Evolutionary conservation across 1,284 basidiomycete genomes (phyloP), one percentile per base, ranked within the genome.

Genomic region (Albatrellus sp.): DNA sequence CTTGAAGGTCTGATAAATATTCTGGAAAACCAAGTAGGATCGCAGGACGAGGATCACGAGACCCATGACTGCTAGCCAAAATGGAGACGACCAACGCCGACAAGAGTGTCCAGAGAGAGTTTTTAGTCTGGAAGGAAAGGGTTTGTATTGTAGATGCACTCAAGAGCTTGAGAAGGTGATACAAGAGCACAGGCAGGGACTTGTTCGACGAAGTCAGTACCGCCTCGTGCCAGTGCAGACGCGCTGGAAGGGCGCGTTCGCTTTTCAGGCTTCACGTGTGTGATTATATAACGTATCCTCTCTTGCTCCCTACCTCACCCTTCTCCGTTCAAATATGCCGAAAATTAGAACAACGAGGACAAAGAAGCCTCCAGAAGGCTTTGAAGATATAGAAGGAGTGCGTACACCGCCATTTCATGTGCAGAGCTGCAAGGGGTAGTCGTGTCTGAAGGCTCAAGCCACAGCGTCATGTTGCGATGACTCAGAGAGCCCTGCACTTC

Each of bases 361-460:
- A 8, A 97, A 94, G 69, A 78, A 80, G 49, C 93, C 94, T 33
- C 96, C 96, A 45, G 93, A 97, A 66, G 96, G 96, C 6, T 98
- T 79, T 55, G 96, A 99, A 61, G 96, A 98, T 50, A 92, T 98
- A 46, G 91, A 94, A 60, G 62, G 67, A 39, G 85, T 85, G 56
- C 34, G 75, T 59, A 24, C 7, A 34, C 33, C 30, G 2, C 20
- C 5, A 46, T 20, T 48, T 17, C 12, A 38, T 39, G 20, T 35
- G 10, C 39, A 7, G 38, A 16, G 13, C 34, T 9, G 33, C 29
- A 45, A 32, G 24, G 7, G 24, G 24, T 24, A 24, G 24, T 24
- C 24, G 3, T 24, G 24, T 24, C 24, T 24, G 24, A 24, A 24
- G 24, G 24, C 24, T 24, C 7, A 7, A 24, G 24, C 17, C 12